A percentile compares a stretch with the other conserved stretches of the same genome.
Evolutionary conservation across 345 rosid species (phyloP).

Genomic region (Euclidium syriacum): DNA sequence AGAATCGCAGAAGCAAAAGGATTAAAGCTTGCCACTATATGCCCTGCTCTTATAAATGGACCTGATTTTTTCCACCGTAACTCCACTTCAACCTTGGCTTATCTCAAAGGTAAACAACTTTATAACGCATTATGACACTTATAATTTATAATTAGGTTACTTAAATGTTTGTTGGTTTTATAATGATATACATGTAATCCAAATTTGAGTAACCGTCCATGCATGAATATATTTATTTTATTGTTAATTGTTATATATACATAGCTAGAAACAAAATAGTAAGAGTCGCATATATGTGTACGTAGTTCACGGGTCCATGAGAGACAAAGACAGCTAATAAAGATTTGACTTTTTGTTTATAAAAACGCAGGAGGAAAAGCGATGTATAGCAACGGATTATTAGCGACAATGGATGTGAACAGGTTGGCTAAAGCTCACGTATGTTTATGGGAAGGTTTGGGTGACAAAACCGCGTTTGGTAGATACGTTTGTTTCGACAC

Average conservation of each 20-base stretch:
- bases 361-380: conserved; percentile 31
- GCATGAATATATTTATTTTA: no score
- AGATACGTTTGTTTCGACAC: conserved; percentile 65
- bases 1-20: conserved; percentile 51
- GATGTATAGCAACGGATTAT: conserved; percentile 50
- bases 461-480: conserved; percentile 47
- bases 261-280: background rate
- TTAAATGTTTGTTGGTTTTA: no score
- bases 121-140: no score
- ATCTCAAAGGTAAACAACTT: conserved; percentile 38
- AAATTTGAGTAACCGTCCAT: conserved; percentile 9
- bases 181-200: no score
- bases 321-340: conserved; percentile 17
- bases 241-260: background rate
- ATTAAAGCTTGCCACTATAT: conserved; percentile 48
- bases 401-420: conserved; percentile 57
- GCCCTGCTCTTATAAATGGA: conserved; percentile 67
- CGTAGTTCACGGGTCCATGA: conserved; percentile 17
- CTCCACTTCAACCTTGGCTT: conserved; percentile 66
- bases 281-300: background rate
- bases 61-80: conserved; percentile 47
- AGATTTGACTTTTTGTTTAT: conserved; percentile 1
- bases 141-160: no score
- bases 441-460: conserved; percentile 51
- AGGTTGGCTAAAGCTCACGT: conserved; percentile 66